Conservation (phyloP, 257 asterid genomes). For the Paulownia fortunei region DNA sequence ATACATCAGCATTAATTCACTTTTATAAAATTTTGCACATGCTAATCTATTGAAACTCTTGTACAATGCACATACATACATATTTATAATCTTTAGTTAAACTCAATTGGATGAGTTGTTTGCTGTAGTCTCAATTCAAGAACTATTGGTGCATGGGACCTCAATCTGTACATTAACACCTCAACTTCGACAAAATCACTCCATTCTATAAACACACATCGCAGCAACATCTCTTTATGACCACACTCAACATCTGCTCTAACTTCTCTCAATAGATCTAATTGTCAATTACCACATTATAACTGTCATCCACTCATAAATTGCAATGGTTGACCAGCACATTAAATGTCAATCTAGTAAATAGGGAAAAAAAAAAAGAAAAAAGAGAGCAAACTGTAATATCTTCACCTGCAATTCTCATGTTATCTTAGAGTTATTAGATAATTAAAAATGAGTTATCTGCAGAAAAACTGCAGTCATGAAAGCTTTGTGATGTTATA, state of each 20-base stretch:
- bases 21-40: not conserved
- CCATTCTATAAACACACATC: not conserved
- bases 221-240: not conserved
- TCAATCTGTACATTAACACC: conserved; percentile 1
- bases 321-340: not conserved
- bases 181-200: not conserved
- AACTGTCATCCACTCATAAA: not conserved
- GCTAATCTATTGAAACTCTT: not conserved
- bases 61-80: not conserved
- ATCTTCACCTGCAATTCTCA: not conserved
- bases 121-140: not conserved
- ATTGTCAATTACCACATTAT: not conserved
- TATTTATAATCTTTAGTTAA: not conserved
- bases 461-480: not conserved
- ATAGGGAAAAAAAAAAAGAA: too few relatives aligned
- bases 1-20: not conserved
- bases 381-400: not conserved
- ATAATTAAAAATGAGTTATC: not conserved
- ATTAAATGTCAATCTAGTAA: not conserved
- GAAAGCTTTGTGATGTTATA: not conserved
- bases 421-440: not conserved
- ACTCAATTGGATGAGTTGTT: not conserved
- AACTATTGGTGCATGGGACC: not conserved
- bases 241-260: not conserved
- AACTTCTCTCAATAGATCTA: conserved; percentile 7